These are phyloP conservation scores for Erysimum cheiri DNA, from an alignment of 441 rosid genomes.

Conservation along the genomic window DNA sequence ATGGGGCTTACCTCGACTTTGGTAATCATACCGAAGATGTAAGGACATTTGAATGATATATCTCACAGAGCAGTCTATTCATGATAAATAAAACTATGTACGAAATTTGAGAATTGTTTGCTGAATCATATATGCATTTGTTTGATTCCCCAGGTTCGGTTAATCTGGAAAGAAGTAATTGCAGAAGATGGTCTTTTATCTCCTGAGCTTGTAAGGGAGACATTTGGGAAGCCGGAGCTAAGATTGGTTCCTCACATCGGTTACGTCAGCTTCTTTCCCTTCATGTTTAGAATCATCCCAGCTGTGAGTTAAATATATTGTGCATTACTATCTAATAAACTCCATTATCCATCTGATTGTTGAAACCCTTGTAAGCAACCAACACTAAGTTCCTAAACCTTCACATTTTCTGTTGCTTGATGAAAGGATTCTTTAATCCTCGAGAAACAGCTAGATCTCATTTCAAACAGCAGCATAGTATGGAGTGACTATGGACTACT, in stretches of 20 bases:
- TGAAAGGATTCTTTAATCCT: slow-evolving; percentile 81
- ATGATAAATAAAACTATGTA: slow-evolving; percentile 2
- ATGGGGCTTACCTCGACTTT: slow-evolving; percentile 89
- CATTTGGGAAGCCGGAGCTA: slow-evolving; percentile 63
- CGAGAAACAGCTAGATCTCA: slow-evolving; percentile 84
- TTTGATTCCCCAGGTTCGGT: slow-evolving; percentile 65
- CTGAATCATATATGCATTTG: background rate
- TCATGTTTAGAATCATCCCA: slow-evolving; percentile 87
- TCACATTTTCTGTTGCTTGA: slow-evolving; percentile 21
- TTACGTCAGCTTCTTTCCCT: slow-evolving; percentile 95
- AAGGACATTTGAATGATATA: slow-evolving; percentile 18
- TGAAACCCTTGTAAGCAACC: background rate
- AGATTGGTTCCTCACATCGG: slow-evolving; percentile 96
- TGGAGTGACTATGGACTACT: slow-evolving; percentile 94
- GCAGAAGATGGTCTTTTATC: slow-evolving; percentile 51
- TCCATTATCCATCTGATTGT: slow-evolving; percentile 12
- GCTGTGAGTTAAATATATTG: slow-evolving; percentile 59
- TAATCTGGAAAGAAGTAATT: slow-evolving; percentile 72
- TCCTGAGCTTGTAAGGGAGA: slow-evolving; percentile 84
- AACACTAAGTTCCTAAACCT: slow-evolving; percentile 4
- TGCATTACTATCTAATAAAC: background rate
- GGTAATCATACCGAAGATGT: slow-evolving; percentile 98
- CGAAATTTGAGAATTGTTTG: background rate
- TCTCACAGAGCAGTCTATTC: slow-evolving; percentile 16
- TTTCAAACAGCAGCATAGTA: slow-evolving; percentile 67